Conservation (phyloP, 2,329 filamentous ascomycete species). For the Aspergillus neoniger region DNA sequence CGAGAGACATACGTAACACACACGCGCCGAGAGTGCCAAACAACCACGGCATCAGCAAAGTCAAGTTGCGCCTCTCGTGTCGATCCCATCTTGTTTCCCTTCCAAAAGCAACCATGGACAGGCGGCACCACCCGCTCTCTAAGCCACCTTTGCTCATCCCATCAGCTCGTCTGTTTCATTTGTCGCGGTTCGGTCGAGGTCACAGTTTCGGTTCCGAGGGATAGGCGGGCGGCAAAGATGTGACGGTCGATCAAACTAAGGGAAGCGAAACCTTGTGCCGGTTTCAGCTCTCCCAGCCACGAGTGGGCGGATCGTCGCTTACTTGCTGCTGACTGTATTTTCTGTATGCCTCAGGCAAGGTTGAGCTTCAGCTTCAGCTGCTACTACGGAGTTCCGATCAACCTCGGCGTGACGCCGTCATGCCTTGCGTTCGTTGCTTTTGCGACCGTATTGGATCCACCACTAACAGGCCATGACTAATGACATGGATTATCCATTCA, state of each 20-base stretch:
- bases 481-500: too few relatives aligned
- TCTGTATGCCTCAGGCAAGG: background rate
- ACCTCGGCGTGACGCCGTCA: background rate
- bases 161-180: slow-evolving; percentile 12
- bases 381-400: background rate
- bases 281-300: slow-evolving; percentile 6
- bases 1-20: background rate
- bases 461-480: too few relatives aligned
- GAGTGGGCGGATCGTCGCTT: background rate
- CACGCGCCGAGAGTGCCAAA: background rate
- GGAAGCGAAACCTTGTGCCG: background rate
- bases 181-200: slow-evolving; percentile 1
- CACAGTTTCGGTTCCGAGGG: slow-evolving; percentile 4
- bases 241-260: slow-evolving; percentile 11
- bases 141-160: background rate
- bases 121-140: background rate
- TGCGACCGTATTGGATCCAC: background rate
- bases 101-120: background rate
- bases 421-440: slow-evolving; percentile 1
- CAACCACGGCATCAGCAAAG: slow-evolving; percentile 2
- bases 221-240: slow-evolving; percentile 9
- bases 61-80: background rate
- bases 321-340: background rate
- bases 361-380: background rate
- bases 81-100: background rate